These are phyloP conservation scores for Claviceps humidiphila DNA, from an alignment of 2,329 filamentous ascomycete species.

Conservation along the genomic window DNA sequence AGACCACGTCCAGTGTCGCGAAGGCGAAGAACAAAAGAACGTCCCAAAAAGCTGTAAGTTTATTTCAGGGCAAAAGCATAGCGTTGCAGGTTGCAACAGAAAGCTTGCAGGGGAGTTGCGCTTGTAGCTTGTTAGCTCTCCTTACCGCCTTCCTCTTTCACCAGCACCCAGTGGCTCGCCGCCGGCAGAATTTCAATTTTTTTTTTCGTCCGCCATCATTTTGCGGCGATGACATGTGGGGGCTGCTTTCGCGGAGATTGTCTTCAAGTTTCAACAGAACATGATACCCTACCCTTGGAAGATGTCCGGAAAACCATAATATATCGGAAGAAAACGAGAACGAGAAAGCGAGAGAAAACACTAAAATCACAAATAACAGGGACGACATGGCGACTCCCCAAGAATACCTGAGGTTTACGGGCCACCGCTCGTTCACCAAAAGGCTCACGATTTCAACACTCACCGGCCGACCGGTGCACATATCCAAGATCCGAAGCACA, in stretches of 20 bases:
- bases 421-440: conserved; percentile 69
- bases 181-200: conserved; percentile 24
- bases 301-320: not conserved
- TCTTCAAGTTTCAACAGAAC: not conserved
- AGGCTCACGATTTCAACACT: conserved; percentile 83
- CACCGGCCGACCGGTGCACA: conserved; percentile 77
- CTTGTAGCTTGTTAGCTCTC: not conserved
- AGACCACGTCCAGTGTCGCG: not conserved
- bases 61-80: too few relatives aligned
- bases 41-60: too few relatives aligned
- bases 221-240: not conserved
- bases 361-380: not conserved
- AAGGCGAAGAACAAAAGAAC: not conserved
- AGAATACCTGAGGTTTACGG: conserved; percentile 62
- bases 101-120: too few relatives aligned
- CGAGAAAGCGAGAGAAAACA: not conserved
- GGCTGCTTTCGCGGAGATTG: not conserved
- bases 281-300: not conserved
- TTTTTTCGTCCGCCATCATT: not conserved
- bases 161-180: not conserved
- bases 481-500: conserved; percentile 82
- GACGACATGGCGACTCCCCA: conserved; percentile 25
- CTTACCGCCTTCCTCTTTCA: conserved; percentile 19
- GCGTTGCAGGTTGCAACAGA: too few relatives aligned
- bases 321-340: not conserved